phyloP scores from a whole-genome alignment of 352 stramenopile genomes.

The Globisporangium solare region DNA sequence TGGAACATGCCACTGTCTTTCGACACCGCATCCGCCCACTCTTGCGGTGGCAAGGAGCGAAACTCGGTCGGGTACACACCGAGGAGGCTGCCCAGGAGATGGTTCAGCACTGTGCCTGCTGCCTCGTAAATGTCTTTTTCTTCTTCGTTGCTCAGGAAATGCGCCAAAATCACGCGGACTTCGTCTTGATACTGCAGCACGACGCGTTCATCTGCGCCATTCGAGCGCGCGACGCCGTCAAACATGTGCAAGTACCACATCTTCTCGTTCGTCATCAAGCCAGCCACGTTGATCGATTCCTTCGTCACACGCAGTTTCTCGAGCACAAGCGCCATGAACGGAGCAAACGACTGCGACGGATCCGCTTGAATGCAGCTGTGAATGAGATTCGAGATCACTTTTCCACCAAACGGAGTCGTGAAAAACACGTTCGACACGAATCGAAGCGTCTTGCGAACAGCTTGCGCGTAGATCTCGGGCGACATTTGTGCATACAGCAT shows the following conservation, averaged over 20 bases:
- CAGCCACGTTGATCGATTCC: conserved; percentile 19
- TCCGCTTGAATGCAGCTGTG: conserved; percentile 44
- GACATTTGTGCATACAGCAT: conserved; percentile 65
- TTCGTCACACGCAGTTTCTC: conserved; percentile 47
- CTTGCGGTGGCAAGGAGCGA: conserved; percentile 39
- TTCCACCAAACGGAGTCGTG: conserved; percentile 53
- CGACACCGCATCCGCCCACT: conserved; percentile 39
- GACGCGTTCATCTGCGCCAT: conserved; percentile 17
- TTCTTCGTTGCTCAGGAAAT: conserved; percentile 41
- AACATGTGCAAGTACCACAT: conserved; percentile 60
- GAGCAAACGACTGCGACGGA: conserved; percentile 25
- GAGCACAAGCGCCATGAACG: conserved; percentile 39
- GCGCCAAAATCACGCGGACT: conserved; percentile 32
- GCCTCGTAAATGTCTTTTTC: conserved; percentile 59
- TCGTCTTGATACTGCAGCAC: conserved; percentile 37
- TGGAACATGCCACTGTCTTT: conserved; percentile 45
- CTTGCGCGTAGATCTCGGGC: conserved; percentile 46
- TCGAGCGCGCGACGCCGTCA: conserved; percentile 44
- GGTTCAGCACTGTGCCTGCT: conserved; percentile 32
- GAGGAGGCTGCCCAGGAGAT: conserved; percentile 40
- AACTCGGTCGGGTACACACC: conserved; percentile 60
- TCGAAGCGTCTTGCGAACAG: conserved; percentile 42
- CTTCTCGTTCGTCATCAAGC: conserved; percentile 60
- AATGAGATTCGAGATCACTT: conserved; percentile 50
- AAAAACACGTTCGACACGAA: conserved; percentile 66